A percentile compares a stretch with the other conserved stretches of the same genome.
Evolutionary conservation across 345 rosid genomes (phyloP).

Genomic region (Lagerstroemia speciosa): DNA sequence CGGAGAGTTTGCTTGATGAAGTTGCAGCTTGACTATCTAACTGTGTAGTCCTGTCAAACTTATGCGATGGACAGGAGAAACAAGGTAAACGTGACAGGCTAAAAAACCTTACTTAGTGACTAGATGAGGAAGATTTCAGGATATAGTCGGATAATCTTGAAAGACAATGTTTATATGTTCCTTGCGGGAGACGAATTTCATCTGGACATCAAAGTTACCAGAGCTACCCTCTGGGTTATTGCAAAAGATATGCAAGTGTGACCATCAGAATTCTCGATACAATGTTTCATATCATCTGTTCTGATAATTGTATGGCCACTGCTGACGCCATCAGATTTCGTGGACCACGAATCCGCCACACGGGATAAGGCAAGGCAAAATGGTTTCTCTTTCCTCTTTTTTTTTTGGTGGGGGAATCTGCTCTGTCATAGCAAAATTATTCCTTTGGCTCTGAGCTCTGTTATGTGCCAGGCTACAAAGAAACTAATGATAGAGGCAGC

Average conservation of each 20-base stretch:
- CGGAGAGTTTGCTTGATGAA: slow-evolving; percentile 59
- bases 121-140: slow-evolving; percentile 76
- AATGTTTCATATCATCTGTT: neutral
- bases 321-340: too few species aligned
- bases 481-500: neutral
- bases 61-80: slow-evolving; percentile 37
- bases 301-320: neutral
- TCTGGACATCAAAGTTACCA: slow-evolving; percentile 24
- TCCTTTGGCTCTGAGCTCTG: neutral
- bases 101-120: slow-evolving; percentile 31
- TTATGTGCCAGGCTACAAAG: neutral
- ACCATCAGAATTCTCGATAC: neutral
- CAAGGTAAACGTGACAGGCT: slow-evolving; percentile 34
- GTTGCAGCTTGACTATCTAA: slow-evolving; percentile 55
- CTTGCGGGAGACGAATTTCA: slow-evolving; percentile 45
- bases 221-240: slow-evolving; percentile 25
- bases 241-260: slow-evolving; percentile 21
- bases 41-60: slow-evolving; percentile 60
- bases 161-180: slow-evolving; percentile 37
- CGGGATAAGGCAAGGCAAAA: neutral
- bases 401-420: neutral
- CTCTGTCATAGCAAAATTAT: neutral
- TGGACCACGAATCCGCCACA: neutral
- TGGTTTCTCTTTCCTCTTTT: neutral
- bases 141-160: slow-evolving; percentile 54